Evolutionary conservation across 495 filamentous ascomycete species (phyloP).

Genomic region (Aspergillus coremiiformis): DNA sequence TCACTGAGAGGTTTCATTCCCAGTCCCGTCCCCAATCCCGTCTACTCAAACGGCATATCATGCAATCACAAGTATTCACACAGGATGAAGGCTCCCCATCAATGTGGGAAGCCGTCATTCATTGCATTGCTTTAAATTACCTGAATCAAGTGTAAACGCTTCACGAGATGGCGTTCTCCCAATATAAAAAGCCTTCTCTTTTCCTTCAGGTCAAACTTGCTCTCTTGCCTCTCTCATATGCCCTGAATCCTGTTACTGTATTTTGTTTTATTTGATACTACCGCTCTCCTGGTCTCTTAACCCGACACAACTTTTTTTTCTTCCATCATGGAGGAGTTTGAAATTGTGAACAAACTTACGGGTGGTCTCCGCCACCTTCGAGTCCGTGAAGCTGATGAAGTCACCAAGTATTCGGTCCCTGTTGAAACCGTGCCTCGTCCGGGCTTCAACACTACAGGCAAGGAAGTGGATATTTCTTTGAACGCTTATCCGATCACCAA

Average conservation of each 20-base stretch:
- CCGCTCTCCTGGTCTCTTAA: background rate
- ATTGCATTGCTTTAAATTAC: conserved; percentile 9
- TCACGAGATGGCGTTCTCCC: conserved; percentile 11
- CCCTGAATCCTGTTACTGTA: background rate
- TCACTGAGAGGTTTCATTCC: background rate
- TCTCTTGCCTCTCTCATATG: conserved; percentile 1
- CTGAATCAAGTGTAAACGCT: conserved; percentile 1
- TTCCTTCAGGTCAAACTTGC: background rate
- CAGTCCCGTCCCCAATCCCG: conserved; percentile 4
- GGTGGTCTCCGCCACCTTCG: conserved; percentile 22
- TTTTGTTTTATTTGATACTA: background rate
- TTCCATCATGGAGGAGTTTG: conserved; percentile 16
- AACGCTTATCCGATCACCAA: conserved; percentile 67
- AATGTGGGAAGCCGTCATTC: conserved; percentile 17
- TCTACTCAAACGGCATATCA: conserved; percentile 9
- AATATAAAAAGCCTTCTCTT: conserved; percentile 6
- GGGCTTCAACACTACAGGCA: conserved; percentile 52
- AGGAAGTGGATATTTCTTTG: conserved; percentile 48
- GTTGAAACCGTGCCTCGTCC: conserved; percentile 33
- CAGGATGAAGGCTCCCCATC: conserved; percentile 2
- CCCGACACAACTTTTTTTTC: background rate
- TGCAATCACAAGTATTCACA: conserved; percentile 14
- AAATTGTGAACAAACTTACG: conserved; percentile 15
- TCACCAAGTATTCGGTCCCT: conserved; percentile 23
- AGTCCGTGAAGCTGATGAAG: conserved; percentile 19